These are phyloP conservation scores for Peronospora farinosa DNA, from an alignment of 352 stramenopile genomes.

Conservation along the genomic window DNA sequence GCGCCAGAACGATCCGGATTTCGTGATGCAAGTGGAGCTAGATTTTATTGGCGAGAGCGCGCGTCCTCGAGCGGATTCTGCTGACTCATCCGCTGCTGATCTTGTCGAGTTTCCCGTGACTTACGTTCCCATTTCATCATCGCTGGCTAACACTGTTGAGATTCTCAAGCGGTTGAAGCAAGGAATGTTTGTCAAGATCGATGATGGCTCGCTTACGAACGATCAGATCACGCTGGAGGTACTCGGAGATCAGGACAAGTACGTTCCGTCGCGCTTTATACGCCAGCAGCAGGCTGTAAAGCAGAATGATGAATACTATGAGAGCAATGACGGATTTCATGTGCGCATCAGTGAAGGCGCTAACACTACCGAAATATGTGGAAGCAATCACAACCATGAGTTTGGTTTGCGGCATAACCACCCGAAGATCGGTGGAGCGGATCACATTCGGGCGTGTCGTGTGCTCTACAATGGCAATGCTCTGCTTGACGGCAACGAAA, in stretches of 20 bases:
- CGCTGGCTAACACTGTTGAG: conserved; percentile 43
- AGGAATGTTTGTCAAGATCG: conserved; percentile 62
- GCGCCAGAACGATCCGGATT: conserved; percentile 48
- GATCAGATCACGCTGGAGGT: conserved; percentile 76
- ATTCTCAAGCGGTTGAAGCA: conserved; percentile 43
- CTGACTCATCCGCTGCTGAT: conserved; percentile 36
- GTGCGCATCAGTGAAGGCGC: conserved; percentile 43
- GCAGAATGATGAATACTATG: conserved; percentile 7
- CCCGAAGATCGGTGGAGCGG: conserved; percentile 31
- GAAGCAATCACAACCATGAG: conserved; percentile 10
- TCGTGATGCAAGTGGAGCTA: conserved; percentile 31
- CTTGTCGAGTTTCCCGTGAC: conserved; percentile 57
- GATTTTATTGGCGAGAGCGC: conserved; percentile 14
- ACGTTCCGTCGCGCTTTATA: conserved; percentile 40
- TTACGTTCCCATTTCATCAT: conserved; percentile 60
- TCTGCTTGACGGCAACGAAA: conserved; percentile 58
- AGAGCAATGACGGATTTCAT: conserved; percentile 26
- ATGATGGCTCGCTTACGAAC: conserved; percentile 71
- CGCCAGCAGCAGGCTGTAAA: conserved; percentile 11
- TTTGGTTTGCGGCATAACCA: conserved; percentile 60
- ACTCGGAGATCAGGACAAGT: conserved; percentile 51
- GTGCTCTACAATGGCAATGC: conserved; percentile 73
- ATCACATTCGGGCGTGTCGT: conserved; percentile 64
- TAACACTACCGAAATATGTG: conserved; percentile 16
- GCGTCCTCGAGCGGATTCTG: conserved; percentile 39